phyloP scores from a whole-genome alignment of 2,329 filamentous ascomycete genomes.

The Aspergillus sp. region DNA sequence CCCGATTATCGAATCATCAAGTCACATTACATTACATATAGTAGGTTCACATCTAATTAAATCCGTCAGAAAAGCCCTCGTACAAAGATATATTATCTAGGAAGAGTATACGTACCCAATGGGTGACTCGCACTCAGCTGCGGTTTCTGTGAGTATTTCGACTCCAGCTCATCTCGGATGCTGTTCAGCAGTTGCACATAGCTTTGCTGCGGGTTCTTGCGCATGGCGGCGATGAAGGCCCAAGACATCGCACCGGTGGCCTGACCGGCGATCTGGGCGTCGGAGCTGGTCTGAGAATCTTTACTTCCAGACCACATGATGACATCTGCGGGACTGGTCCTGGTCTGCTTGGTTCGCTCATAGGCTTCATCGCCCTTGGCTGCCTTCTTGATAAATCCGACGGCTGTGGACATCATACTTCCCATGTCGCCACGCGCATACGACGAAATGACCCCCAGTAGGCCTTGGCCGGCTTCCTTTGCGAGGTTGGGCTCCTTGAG shows the following conservation, averaged over 20 bases:
- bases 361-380: conserved; percentile 75
- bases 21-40: conserved; percentile 63
- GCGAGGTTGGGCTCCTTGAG: conserved; percentile 69
- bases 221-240: conserved; percentile 89
- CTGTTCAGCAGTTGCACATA: conserved; percentile 95
- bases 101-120: conserved; percentile 64
- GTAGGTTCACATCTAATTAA: conserved; percentile 59
- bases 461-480: conserved; percentile 65
- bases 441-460: conserved; percentile 67
- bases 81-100: conserved; percentile 3
- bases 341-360: conserved; percentile 78
- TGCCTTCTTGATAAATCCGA: conserved; percentile 84
- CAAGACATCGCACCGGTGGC: conserved; percentile 98
- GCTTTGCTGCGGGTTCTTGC: conserved; percentile 91
- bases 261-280: conserved; percentile 82
- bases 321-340: conserved; percentile 92
- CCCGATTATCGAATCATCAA: conserved; percentile 2
- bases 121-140: conserved; percentile 96
- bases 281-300: conserved; percentile 91
- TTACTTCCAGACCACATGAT: conserved; percentile 98
- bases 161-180: conserved; percentile 82
- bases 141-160: conserved; percentile 90
- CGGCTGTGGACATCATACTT: conserved; percentile 76
- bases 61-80: conserved; percentile 17
- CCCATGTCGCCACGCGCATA: conserved; percentile 83